A percentile compares a stretch with the other conserved stretches of the same genome.
phyloP scores from a whole-genome alignment of 1,284 basidiomycete genomes.

The Mycena sp. region DNA sequence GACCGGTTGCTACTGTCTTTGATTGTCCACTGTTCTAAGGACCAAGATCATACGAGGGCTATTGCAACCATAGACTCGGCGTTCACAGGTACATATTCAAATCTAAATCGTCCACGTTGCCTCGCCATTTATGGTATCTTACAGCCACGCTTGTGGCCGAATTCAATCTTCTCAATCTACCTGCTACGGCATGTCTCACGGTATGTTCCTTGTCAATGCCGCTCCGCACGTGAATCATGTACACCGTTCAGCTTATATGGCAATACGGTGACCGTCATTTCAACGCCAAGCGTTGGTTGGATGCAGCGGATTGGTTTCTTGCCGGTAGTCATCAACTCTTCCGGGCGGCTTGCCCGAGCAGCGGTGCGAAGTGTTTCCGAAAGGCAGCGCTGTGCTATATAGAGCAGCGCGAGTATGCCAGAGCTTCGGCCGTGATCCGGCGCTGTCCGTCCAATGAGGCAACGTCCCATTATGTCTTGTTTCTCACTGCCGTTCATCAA shows the following conservation, averaged over 20 bases:
- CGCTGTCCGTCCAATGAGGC: conserved; percentile 77
- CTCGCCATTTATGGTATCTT: conserved; percentile 37
- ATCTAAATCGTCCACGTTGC: conserved; percentile 32
- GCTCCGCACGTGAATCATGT: conserved; percentile 16
- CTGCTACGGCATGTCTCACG: conserved; percentile 77
- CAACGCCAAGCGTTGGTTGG: conserved; percentile 72
- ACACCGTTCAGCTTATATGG: conserved; percentile 71
- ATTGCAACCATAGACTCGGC: conserved; percentile 64
- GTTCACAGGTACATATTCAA: conserved; percentile 63
- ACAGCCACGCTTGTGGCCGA: conserved; percentile 68
- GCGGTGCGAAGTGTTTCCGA: conserved; percentile 73
- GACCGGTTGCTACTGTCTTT: conserved; percentile 76
- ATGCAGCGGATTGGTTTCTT: conserved; percentile 83
- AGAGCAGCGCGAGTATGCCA: conserved; percentile 75
- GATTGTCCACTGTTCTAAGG: conserved; percentile 79
- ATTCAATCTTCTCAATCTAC: conserved; percentile 66
- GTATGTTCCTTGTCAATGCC: conserved; percentile 52
- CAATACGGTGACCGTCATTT: conserved; percentile 83
- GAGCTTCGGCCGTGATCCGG: conserved; percentile 72
- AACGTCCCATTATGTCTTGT: conserved; percentile 76
- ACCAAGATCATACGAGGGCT: conserved; percentile 70
- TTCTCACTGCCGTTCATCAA: conserved; percentile 79
- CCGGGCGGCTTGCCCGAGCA: conserved; percentile 58
- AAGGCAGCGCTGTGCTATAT: conserved; percentile 85
- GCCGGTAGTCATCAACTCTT: conserved; percentile 75